Percentiles rank a stretch among this genome's conserved stretches.
Conservation (phyloP, 768 basidiomycete species). For the Heimioporus sp. region DNA sequence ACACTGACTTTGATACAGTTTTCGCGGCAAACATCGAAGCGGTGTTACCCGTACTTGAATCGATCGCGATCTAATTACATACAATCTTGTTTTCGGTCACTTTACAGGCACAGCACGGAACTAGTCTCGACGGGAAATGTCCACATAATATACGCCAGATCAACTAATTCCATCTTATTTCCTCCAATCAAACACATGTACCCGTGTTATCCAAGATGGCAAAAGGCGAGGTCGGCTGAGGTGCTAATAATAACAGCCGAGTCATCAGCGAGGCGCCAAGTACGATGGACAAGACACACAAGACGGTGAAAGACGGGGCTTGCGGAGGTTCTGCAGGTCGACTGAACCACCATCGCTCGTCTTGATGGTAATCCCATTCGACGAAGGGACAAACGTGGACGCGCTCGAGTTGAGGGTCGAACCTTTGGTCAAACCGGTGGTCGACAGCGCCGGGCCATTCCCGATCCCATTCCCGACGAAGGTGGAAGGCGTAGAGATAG, state of each 20-base stretch:
- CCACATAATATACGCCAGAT: not conserved
- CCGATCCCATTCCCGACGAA: not conserved
- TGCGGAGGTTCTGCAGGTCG: conserved; percentile 15
- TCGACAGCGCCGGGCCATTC: not conserved
- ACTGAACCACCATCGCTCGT: conserved; percentile 16
- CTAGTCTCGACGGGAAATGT: not conserved
- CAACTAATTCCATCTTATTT: not conserved
- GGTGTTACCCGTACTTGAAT: conserved; percentile 22
- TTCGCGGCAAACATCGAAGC: conserved; percentile 25
- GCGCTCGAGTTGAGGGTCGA: conserved; percentile 23
- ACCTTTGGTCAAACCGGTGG: not conserved
- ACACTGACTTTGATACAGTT: conserved; percentile 6
- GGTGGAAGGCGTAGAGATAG: conserved; percentile 10
- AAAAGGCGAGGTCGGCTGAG: conserved; percentile 25
- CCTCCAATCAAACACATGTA: conserved; percentile 13
- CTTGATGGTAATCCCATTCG: conserved; percentile 19
- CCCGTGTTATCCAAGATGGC: conserved; percentile 23
- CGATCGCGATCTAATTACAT: conserved; percentile 7
- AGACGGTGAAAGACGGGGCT: conserved; percentile 22
- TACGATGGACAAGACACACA: conserved; percentile 5
- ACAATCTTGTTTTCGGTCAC: not conserved
- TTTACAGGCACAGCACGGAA: not conserved
- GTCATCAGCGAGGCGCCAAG: not conserved
- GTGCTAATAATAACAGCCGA: conserved; percentile 8
- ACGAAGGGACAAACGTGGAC: conserved; percentile 22